A percentile compares a stretch with the other conserved stretches of the same genome.
These are phyloP conservation scores for Aspergillus aculeatinus DNA, from an alignment of 2,329 filamentous ascomycete species.

Conservation along the genomic window DNA sequence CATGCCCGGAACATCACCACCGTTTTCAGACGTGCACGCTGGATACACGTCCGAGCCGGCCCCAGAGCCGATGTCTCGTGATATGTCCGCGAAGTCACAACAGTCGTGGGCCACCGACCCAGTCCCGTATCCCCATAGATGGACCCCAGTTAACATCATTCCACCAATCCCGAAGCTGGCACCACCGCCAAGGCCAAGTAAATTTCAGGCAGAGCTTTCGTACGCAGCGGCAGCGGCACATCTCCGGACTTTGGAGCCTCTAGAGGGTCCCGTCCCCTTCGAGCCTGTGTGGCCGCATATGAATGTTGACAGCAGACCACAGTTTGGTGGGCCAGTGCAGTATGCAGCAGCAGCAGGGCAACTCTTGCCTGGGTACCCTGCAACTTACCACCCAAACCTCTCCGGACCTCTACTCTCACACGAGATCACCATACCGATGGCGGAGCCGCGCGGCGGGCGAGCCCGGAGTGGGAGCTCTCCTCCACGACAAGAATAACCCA, in stretches of 20 bases:
- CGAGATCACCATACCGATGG: conserved; percentile 19
- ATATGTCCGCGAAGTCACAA: conserved; percentile 34
- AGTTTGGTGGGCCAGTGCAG: conserved; percentile 21
- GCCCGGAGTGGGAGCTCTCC: conserved; percentile 37
- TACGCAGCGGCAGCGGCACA: conserved; percentile 15
- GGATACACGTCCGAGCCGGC: conserved; percentile 32
- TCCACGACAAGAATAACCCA: conserved; percentile 23
- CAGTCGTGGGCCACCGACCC: conserved; percentile 42
- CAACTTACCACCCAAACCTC: conserved; percentile 28
- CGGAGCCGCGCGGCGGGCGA: conserved; percentile 22
- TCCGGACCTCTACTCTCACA: conserved; percentile 31
- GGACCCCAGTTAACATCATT: conserved; percentile 22
- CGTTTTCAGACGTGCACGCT: conserved; percentile 15
- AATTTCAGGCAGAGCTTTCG: conserved; percentile 21
- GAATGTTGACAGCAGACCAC: conserved; percentile 31
- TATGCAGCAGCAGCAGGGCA: conserved; percentile 14
- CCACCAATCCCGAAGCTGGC: conserved; percentile 10
- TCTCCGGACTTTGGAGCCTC: conserved; percentile 18
- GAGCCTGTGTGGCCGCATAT: conserved; percentile 26
- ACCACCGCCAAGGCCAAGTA: conserved; percentile 8
- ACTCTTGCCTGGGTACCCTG: conserved; percentile 16
- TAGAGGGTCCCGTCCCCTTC: conserved; percentile 21
- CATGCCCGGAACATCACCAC: conserved; percentile 34
- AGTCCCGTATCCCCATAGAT: conserved; percentile 26
- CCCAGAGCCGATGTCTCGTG: conserved; percentile 35